phyloP scores from a whole-genome alignment of 495 filamentous ascomycete genomes.

The Endocarpon pusillum region DNA sequence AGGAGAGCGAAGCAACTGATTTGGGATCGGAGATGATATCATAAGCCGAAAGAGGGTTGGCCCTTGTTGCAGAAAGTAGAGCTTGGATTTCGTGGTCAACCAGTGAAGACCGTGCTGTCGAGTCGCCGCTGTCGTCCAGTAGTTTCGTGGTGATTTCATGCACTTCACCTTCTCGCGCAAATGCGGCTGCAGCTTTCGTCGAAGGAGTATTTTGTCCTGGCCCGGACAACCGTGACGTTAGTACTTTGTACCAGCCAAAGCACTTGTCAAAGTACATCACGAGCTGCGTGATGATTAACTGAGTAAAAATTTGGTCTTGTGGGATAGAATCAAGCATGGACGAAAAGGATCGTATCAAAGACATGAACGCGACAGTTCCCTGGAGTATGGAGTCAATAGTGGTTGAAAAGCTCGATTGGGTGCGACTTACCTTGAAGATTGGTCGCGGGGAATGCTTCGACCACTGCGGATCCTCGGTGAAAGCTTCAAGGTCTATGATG shows the following conservation, averaged over 20 bases:
- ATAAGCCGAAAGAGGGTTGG: conserved; percentile 44
- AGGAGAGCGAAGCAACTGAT: conserved; percentile 61
- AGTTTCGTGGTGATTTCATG: conserved; percentile 46
- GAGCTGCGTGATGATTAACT: conserved; percentile 80
- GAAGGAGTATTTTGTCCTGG: conserved; percentile 15
- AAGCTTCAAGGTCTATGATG: conserved; percentile 71
- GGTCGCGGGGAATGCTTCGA: conserved; percentile 54
- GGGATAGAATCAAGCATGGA: conserved; percentile 89
- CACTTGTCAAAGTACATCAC: conserved; percentile 82
- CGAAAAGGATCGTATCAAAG: conserved; percentile 75
- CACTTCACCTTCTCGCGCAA: conserved; percentile 52
- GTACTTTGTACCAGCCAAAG: conserved; percentile 68
- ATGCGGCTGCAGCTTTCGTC: conserved; percentile 49
- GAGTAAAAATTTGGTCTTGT: conserved; percentile 87
- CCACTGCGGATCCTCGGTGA: conserved; percentile 79
- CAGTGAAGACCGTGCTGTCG: conserved; percentile 20
- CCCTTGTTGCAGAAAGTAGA: conserved; percentile 46
- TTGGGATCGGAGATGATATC: conserved; percentile 86
- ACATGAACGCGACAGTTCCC: conserved; percentile 78
- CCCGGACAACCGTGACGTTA: conserved; percentile 7
- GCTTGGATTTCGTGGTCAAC: conserved; percentile 49
- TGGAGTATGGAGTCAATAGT: conserved; percentile 7
- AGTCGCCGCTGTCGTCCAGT: conserved; percentile 26
- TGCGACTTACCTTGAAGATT: conserved; percentile 50
- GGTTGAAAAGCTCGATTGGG: conserved; percentile 2